phyloP scores from a whole-genome alignment of 495 filamentous ascomycete genomes.

The Penicillium bovifimosum region DNA sequence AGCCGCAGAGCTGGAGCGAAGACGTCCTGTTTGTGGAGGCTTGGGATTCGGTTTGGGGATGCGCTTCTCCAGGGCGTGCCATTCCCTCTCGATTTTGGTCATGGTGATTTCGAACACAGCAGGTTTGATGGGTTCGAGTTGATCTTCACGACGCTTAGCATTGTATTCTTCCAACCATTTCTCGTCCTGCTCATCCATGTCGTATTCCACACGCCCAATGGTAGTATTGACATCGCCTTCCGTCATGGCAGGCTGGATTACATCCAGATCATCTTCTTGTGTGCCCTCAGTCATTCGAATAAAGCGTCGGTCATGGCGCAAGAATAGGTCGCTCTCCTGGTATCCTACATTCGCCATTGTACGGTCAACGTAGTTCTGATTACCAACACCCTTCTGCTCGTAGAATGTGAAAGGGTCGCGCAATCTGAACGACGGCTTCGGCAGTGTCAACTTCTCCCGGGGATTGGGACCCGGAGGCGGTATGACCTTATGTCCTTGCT shows the following conservation, averaged over 20 bases:
- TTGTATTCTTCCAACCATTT: slow-evolving; percentile 91
- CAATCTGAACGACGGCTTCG: slow-evolving; percentile 54
- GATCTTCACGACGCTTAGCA: slow-evolving; percentile 59
- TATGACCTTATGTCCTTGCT: slow-evolving; percentile 52
- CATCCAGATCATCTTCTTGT: slow-evolving; percentile 78
- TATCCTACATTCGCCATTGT: slow-evolving; percentile 93
- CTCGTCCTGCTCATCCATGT: slow-evolving; percentile 99
- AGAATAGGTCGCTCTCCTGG: slow-evolving; percentile 85
- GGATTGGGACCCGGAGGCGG: slow-evolving; percentile 62
- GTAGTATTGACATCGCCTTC: slow-evolving; percentile 58
- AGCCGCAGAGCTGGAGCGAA: slow-evolving; percentile 83
- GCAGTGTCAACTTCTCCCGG: slow-evolving; percentile 59
- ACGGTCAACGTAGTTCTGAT: slow-evolving; percentile 74
- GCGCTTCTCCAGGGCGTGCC: slow-evolving; percentile 90
- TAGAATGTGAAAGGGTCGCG: slow-evolving; percentile 57
- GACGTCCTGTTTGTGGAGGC: slow-evolving; percentile 85
- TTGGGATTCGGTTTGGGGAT: slow-evolving; percentile 96
- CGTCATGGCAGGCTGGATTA: slow-evolving; percentile 47
- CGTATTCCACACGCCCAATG: slow-evolving; percentile 87
- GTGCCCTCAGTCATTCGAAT: slow-evolving; percentile 73
- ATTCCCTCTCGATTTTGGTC: slow-evolving; percentile 98
- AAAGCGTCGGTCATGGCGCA: slow-evolving; percentile 67
- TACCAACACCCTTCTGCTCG: slow-evolving; percentile 55
- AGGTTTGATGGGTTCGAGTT: slow-evolving; percentile 76
- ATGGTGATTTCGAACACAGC: slow-evolving; percentile 96